Percentiles rank a stretch among this genome's conserved stretches.
Evolutionary conservation across 176 grass and related monocot genomes (phyloP).

Genomic region (Typha latifolia): DNA sequence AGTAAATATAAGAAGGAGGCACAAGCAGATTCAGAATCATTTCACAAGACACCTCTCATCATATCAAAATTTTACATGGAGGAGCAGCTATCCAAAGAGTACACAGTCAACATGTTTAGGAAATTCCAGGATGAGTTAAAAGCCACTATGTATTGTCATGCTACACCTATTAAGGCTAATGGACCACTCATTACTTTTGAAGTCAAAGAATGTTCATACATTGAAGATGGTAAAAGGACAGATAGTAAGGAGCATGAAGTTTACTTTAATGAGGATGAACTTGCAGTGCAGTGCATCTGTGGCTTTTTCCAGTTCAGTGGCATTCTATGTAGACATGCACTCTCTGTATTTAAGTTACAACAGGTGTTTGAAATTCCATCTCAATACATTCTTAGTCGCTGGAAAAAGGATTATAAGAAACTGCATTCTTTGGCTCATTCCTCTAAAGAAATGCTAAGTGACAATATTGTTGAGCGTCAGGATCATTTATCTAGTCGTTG

Average conservation of each 20-base stretch:
- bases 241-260: constrained; percentile 67
- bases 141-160: constrained; percentile 96
- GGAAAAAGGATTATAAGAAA: constrained; percentile 86
- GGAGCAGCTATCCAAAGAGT: constrained; percentile 76
- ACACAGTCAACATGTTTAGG: constrained; percentile 88
- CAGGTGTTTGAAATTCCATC: constrained; percentile 77
- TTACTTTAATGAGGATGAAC: constrained; percentile 50
- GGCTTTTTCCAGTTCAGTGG: constrained; percentile 77
- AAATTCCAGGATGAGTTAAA: constrained; percentile 96
- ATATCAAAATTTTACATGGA: constrained; percentile 98
- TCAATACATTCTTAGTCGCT: constrained; percentile 69
- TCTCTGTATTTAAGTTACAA: constrained; percentile 88
- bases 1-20: constrained; percentile 87
- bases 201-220: constrained; percentile 85
- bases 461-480: constrained; percentile 32
- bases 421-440: constrained; percentile 40
- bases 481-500: constrained; percentile 43
- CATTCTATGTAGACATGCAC: constrained; percentile 79
- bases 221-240: constrained; percentile 73
- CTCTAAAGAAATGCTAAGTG: constrained; percentile 27
- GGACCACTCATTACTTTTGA: constrained; percentile 50
- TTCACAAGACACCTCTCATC: constrained; percentile 65
- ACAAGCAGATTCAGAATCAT: constrained; percentile 83
- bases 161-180: constrained; percentile 53
- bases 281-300: constrained; percentile 62